A percentile compares a stretch with the other conserved stretches of the same genome.
Evolutionary conservation across 352 stramenopile genomes (phyloP).

Genomic region (Phytophthora crassamura): DNA sequence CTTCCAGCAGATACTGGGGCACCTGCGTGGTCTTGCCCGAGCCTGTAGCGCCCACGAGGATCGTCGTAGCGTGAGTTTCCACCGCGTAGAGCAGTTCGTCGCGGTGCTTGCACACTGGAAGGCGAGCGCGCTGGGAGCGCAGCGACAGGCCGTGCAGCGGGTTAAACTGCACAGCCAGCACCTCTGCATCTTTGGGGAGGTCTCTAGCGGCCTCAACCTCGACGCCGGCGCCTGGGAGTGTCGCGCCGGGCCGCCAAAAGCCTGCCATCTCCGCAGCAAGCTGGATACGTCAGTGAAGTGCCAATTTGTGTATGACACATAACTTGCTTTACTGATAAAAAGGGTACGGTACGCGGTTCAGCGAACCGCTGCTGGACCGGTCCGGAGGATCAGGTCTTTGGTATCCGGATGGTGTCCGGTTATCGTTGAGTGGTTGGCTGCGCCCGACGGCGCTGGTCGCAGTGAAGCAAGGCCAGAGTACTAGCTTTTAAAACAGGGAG

Average conservation of each 20-base stretch:
- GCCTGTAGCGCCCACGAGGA: constrained; percentile 94
- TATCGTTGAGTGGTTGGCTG: constrained; percentile 38
- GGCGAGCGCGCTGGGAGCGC: constrained; percentile 55
- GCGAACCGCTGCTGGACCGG: background rate
- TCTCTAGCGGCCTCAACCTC: constrained; percentile 44
- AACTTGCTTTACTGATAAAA: too few relatives aligned
- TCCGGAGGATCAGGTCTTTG: background rate
- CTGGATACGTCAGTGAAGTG: background rate
- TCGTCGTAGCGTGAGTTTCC: constrained; percentile 87
- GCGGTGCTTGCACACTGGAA: constrained; percentile 91
- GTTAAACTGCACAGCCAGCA: constrained; percentile 64
- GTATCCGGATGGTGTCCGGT: too few relatives aligned
- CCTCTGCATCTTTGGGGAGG: constrained; percentile 40
- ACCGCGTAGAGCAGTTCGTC: constrained; percentile 92
- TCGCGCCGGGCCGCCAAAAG: constrained; percentile 74
- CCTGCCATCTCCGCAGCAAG: constrained; percentile 36
- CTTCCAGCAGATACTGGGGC: constrained; percentile 92
- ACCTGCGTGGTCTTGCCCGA: constrained; percentile 95
- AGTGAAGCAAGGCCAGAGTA: constrained; percentile 2
- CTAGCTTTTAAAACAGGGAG: constrained; percentile 87
- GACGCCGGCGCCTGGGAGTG: constrained; percentile 39
- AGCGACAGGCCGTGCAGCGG: constrained; percentile 68
- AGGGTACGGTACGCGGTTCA: too few relatives aligned
- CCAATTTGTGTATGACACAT: too few relatives aligned
- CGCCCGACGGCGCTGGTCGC: constrained; percentile 13